Evolutionary conservation across 139 green algal species (phyloP), one percentile per base, ranked within the genome.

Genomic region (Haematococcus sp.): DNA sequence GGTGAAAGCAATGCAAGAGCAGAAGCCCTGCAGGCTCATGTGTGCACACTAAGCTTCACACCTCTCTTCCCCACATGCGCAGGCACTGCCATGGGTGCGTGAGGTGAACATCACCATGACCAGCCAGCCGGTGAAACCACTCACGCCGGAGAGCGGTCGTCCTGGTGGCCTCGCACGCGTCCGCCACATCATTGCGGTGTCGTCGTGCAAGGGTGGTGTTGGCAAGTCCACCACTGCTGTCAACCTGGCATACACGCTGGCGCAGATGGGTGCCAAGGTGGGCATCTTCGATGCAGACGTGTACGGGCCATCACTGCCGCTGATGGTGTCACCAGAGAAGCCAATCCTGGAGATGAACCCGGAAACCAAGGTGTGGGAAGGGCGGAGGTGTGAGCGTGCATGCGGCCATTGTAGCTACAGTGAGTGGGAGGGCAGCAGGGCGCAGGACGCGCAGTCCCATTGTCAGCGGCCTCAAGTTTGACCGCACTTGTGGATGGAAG

Each of bases 201-300:
- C 86, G 25, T 89, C 76, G 56, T 97, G 91, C 84, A 97, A 96
- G 85, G 92, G 91, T 68, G 92, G 96, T 28, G 96, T 99, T 20
- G 96, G 96, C 75, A 99, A 99, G 86, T 96, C 88, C 40, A 99
- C 94, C 20, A 92, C 90, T 60, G 77, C 89, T 1, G 96, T 99
- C 49, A 99, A 99, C 79, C 89, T 99, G 61, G 96, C 96, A 2
- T 98, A 95, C 83, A 96, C 94, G 1, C 84, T 99, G 61, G 84
- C 88, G 28, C 88, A 94, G 82, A 98, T 98, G 95, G 94, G 95
- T 1, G 95, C 95, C 27, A 92, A 90, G 79, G 93, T 91, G 58
- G 96, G 95, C 71, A 97, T 99, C 56, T 97, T 99, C 70, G 96
- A 98, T 68, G 96, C 96, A 5, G 96, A 99, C 80, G 88, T 99